Evolutionary conservation across 2,329 filamentous ascomycete species (phyloP).

Genomic region (Pseudogymnoascus destructans): DNA sequence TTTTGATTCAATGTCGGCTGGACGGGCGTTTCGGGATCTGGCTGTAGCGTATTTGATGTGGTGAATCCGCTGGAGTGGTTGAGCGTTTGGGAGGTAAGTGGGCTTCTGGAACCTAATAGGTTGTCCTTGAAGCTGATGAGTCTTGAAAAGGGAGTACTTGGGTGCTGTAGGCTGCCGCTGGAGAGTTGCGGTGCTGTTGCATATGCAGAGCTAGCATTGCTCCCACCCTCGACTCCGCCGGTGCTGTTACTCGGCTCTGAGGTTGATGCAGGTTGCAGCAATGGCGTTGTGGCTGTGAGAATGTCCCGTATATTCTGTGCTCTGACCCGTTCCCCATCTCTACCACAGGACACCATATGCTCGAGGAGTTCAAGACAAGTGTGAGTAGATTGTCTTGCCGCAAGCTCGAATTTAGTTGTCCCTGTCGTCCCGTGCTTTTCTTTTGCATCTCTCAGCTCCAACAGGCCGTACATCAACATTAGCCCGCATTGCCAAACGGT

Average conservation of each 20-base stretch:
- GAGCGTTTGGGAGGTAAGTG: not conserved
- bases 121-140: not conserved
- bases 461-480: constrained; percentile 12
- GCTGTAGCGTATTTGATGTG: not conserved
- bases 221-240: not conserved
- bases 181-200: not conserved
- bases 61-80: not conserved
- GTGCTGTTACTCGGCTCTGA: not conserved
- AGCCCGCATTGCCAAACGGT: constrained; percentile 14
- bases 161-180: not conserved
- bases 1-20: not conserved
- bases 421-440: not conserved
- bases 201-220: not conserved
- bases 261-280: not conserved
- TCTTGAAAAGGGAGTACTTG: not conserved
- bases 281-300: not conserved
- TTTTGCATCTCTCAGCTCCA: constrained; percentile 6
- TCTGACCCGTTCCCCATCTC: not conserved
- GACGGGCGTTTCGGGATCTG: not conserved
- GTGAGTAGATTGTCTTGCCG: not conserved
- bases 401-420: not conserved
- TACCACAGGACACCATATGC: not conserved
- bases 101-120: not conserved
- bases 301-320: constrained; percentile 5
- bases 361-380: constrained; percentile 7